Evolutionary conservation across 148 eudicot species (phyloP), one percentile per base, ranked within the genome.

Genomic region (Polygonum aviculare): DNA sequence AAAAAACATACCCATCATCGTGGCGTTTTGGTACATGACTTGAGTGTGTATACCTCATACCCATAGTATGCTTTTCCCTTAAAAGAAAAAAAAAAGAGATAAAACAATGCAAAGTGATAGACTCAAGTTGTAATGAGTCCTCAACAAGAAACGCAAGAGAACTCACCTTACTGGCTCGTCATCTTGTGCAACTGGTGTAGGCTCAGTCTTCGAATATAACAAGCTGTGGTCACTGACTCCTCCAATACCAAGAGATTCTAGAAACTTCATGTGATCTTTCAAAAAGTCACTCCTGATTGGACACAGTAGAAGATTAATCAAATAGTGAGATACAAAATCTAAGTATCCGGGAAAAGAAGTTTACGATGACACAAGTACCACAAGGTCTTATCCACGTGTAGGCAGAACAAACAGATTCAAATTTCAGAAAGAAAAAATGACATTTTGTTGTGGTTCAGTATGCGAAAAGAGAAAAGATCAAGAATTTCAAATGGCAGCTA

Each of bases 191-290:
- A 11, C 77, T 65, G 91, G 86, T 38, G 84, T 80, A 33, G 98
- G 93, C 44, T 87, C 98, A n/a, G 97, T 82, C 87, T 93, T 93
- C 44, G 99, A 91, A 81, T 91, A 96, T 33, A 96, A 95, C 87
- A 96, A 84, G 77, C 99, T 93, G 75, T 96, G 99, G 75, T 91
- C 84, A 82, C 99, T 93, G 63, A 96, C 97, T 67, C 99, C 98
- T 73, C 94, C 99, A 26, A 96, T 96, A 75, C 90, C 97, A 50
- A 88, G 84, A 51, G 91, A 85, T 76, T 91, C 93, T 76, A 96
- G 81, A 77, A 96, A 91, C 80, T 90, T 82, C 51, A 93, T 74
- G 71, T 96, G 98, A 41, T 60, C 79, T 78, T 86, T 86, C 77
- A 96, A 62, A 77, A 78, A 81, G 41, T 88, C 88, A 63, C 84